Evolutionary conservation across 495 filamentous ascomycete species (phyloP), one percentile per base, ranked within the genome.

Genomic region (Aspergillus diversus): DNA sequence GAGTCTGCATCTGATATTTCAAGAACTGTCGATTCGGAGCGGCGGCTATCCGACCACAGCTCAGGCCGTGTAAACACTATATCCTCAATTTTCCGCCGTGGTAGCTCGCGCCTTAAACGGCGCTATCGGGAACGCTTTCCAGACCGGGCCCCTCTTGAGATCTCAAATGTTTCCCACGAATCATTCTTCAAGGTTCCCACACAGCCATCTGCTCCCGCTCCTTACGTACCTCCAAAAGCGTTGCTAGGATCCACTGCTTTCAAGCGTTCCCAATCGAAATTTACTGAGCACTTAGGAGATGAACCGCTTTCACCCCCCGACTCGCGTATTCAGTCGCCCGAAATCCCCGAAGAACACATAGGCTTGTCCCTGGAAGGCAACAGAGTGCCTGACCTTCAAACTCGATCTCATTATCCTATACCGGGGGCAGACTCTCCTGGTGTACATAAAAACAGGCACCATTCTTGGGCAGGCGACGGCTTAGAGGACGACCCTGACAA

Each of bases 251-350:
- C 84, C 8, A 83, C 81, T 12, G 82, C 81, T 1, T 86, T 92
- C 7, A 86, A 87, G 63, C 88, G 92, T 33, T 91, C 92, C 4
- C 90, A 90, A 75, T 96, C 92, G 47, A 93, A 92, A 51, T 97
- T 97, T 80, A 86, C 88, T n/a, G 93, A 97, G 73, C 92, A 97
- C 71, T 84, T 97, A 15, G 92, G 91, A 16, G 93, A 96, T 66
- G 81, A 92, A 33, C 90, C 92, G 2, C 71, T 93, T 16, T 94
- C 92, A 16, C 91, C 91, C 8, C 88, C 92, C 5, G 89, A 90
- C 56, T 96, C 93, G 2, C 82, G 90, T 46, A 70, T 94, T 34
- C 91, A 93, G 63, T 93, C 91, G 0, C 78, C 78, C 1, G 77
- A 77, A 52, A 75, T 78, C 8, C 73, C 77, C 7, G 79, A 80